Conservation (phyloP, 1,284 basidiomycete genomes). For the Anthracocystis walkeri region DNA sequence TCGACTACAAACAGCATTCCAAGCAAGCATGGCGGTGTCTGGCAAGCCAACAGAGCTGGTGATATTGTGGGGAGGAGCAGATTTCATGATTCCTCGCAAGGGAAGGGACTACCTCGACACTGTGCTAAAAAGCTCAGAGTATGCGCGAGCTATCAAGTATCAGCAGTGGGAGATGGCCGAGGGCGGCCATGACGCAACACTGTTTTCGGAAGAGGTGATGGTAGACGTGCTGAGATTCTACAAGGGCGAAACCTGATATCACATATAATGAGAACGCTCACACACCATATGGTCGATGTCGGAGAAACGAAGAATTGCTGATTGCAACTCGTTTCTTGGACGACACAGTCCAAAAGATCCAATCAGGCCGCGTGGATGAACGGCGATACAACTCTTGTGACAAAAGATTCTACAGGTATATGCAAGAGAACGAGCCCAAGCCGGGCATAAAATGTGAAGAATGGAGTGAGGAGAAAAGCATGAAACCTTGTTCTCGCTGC, state of each 20-base stretch:
- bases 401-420: neutral
- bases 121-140: neutral
- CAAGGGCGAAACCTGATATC: too few relatives aligned
- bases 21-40: neutral
- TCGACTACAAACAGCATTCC: conserved; percentile 1
- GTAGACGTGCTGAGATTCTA: conserved; percentile 13
- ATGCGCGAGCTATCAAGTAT: neutral
- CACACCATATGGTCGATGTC: too few relatives aligned
- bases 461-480: neutral
- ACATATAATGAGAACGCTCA: too few relatives aligned
- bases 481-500: conserved; percentile 41
- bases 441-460: too few relatives aligned
- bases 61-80: conserved; percentile 23
- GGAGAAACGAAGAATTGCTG: too few relatives aligned
- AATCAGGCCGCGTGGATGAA: too few relatives aligned
- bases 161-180: conserved; percentile 29
- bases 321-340: too few relatives aligned
- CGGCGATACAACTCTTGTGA: conserved; percentile 1
- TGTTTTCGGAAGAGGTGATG: conserved; percentile 23
- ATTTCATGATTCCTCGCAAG: conserved; percentile 30
- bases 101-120: conserved; percentile 20
- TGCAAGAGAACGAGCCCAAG: neutral
- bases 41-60: conserved; percentile 14
- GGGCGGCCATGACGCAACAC: conserved; percentile 27
- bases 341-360: too few relatives aligned